A percentile compares a stretch with the other conserved stretches of the same genome.
These are phyloP conservation scores for Paramecium biaurelia DNA, from an alignment of 73 alveolate genomes.

Conservation along the genomic window DNA sequence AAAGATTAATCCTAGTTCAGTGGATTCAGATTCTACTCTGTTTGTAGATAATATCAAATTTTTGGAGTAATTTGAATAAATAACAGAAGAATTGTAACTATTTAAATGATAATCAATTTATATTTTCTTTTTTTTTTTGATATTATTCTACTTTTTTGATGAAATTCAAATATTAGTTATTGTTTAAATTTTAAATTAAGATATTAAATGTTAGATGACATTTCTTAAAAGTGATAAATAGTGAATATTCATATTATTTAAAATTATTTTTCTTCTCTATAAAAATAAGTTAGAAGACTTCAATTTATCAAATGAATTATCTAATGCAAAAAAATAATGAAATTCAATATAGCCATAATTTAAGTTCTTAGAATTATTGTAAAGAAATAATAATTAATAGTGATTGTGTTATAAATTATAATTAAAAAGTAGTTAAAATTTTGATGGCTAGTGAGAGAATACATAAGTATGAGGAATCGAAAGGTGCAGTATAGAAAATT, in stretches of 20 bases:
- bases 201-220: no score
- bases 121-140: neutral
- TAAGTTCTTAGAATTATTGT: no score
- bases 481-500: neutral
- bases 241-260: no score
- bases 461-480: constrained; percentile 10
- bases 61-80: neutral
- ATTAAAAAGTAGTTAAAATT: neutral
- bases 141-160: neutral
- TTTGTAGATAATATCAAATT: neutral
- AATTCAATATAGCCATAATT: neutral
- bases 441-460: constrained; percentile 19
- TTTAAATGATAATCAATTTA: neutral
- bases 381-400: neutral
- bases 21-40: neutral
- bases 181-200: no score
- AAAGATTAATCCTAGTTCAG: neutral
- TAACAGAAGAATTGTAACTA: neutral
- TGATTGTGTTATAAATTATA: neutral
- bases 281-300: neutral
- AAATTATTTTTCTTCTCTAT: no score
- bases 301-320: neutral
- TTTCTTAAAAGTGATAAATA: no score
- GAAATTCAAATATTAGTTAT: neutral
- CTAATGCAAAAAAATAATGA: neutral